Conservation (phyloP, 306 rosid species). For the Oxytropis ochrocephala region DNA sequence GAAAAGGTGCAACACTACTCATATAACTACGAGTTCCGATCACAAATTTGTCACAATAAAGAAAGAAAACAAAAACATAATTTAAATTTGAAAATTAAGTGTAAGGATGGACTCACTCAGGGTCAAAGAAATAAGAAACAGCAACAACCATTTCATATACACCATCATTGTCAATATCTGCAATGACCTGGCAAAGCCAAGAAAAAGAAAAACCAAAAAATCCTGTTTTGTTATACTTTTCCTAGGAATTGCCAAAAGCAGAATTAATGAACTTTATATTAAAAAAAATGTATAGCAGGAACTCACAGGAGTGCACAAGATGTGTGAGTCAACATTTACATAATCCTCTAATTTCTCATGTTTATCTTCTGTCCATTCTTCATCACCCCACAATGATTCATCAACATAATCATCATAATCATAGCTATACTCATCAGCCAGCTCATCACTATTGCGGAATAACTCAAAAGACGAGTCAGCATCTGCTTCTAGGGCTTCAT, state of each 20-base stretch:
- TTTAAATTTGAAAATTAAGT: not conserved
- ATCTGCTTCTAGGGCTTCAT: conserved; percentile 69
- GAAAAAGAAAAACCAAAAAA: not conserved
- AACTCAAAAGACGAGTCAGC: conserved; percentile 87
- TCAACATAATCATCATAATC: conserved; percentile 91
- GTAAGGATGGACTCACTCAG: conserved; percentile 62
- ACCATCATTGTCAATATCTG: conserved; percentile 95
- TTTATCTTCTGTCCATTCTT: conserved; percentile 72
- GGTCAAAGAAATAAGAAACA: conserved; percentile 90
- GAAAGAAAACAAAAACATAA: not conserved
- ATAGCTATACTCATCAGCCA: conserved; percentile 80
- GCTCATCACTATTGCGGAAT: conserved; percentile 73
- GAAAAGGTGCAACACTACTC: not conserved
- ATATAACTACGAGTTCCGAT: not conserved
- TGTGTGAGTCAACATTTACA: conserved; percentile 76
- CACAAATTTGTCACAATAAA: not conserved
- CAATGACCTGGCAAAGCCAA: conserved; percentile 67
- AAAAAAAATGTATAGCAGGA: conserved; percentile 9
- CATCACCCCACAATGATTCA: conserved; percentile 95
- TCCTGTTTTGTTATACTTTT: conserved; percentile 2
- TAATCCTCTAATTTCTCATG: conserved; percentile 81
- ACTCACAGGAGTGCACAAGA: conserved; percentile 92
- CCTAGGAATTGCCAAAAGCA: not conserved
- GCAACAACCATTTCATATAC: conserved; percentile 90
- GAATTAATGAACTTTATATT: not conserved